Conservation (phyloP, 2,329 filamentous ascomycete genomes). For the Gremmenia infestans region DNA sequence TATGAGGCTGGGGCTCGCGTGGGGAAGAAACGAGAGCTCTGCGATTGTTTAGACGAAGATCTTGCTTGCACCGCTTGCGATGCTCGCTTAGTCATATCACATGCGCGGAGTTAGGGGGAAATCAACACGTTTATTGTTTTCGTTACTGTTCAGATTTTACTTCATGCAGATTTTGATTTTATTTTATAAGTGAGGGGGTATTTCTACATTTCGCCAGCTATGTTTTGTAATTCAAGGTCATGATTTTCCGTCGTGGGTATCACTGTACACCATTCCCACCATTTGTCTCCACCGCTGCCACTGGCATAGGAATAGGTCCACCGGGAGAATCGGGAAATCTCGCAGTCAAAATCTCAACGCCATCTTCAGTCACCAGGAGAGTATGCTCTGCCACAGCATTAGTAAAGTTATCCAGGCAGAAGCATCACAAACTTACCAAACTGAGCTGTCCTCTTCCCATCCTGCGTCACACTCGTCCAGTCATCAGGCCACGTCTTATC, state of each 20-base stretch:
- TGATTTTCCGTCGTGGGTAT: constrained; percentile 8
- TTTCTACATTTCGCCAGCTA: background rate
- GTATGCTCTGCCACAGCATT: constrained; percentile 63
- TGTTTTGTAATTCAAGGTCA: background rate
- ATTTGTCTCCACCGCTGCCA: constrained; percentile 12
- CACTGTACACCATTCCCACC: constrained; percentile 5
- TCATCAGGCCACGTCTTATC: constrained; percentile 98
- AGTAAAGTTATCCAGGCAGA: constrained; percentile 4
- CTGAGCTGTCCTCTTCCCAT: constrained; percentile 86
- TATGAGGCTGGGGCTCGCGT: constrained; percentile 21
- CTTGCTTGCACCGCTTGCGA: constrained; percentile 8
- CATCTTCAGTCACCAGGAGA: constrained; percentile 74
- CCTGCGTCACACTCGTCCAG: constrained; percentile 92
- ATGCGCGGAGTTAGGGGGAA: constrained; percentile 3
- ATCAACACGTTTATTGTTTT: background rate
- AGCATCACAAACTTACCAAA: constrained; percentile 59
- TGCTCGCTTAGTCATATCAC: constrained; percentile 2
- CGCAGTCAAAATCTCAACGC: constrained; percentile 76
- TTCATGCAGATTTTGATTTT: background rate
- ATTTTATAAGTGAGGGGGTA: background rate
- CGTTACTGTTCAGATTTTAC: background rate
- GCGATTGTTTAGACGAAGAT: constrained; percentile 5
- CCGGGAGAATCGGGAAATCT: constrained; percentile 60
- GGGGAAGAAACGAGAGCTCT: constrained; percentile 3
- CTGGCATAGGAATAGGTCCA: constrained; percentile 60